These are phyloP conservation scores for Acer negundo DNA, from an alignment of 345 rosid species.

Conservation along the genomic window DNA sequence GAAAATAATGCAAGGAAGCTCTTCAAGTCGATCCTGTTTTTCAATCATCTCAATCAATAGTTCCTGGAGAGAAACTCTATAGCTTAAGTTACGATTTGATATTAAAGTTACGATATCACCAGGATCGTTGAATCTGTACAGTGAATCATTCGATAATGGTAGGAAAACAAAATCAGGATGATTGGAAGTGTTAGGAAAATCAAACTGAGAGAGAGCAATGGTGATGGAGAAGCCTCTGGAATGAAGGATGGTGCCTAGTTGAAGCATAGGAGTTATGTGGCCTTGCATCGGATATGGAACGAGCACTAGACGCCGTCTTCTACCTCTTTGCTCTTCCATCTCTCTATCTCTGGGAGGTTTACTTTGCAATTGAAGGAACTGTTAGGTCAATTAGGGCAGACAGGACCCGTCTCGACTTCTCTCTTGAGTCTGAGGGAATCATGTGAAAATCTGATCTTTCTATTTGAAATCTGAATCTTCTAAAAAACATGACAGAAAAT, in stretches of 20 bases:
- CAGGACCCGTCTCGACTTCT: too few relatives aligned
- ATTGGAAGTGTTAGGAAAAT: constrained; percentile 39
- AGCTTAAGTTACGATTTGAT: constrained; percentile 2
- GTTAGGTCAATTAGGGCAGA: too few relatives aligned
- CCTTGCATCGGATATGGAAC: constrained; percentile 73
- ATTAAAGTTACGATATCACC: too few relatives aligned
- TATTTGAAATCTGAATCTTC: too few relatives aligned
- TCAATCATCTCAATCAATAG: constrained; percentile 21
- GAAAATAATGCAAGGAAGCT: constrained; percentile 44
- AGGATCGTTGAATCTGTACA: too few relatives aligned
- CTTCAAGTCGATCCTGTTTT: not conserved
- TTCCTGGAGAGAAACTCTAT: constrained; percentile 32
- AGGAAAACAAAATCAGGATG: constrained; percentile 43
- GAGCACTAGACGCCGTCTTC: constrained; percentile 30
- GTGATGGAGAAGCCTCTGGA: constrained; percentile 62
- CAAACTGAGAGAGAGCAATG: constrained; percentile 41
- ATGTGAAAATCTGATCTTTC: too few relatives aligned
- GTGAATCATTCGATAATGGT: not conserved
- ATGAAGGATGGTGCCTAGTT: constrained; percentile 57
- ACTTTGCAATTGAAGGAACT: too few relatives aligned
- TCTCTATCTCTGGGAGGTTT: not conserved
- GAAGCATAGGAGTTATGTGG: constrained; percentile 76
- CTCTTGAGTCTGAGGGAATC: too few relatives aligned
- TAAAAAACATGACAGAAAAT: too few relatives aligned
- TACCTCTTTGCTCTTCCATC: constrained; percentile 10